A percentile compares a stretch with the other conserved stretches of the same genome.
phyloP scores from a whole-genome alignment of 805 yeast species.

The Candida peoriensis region DNA sequence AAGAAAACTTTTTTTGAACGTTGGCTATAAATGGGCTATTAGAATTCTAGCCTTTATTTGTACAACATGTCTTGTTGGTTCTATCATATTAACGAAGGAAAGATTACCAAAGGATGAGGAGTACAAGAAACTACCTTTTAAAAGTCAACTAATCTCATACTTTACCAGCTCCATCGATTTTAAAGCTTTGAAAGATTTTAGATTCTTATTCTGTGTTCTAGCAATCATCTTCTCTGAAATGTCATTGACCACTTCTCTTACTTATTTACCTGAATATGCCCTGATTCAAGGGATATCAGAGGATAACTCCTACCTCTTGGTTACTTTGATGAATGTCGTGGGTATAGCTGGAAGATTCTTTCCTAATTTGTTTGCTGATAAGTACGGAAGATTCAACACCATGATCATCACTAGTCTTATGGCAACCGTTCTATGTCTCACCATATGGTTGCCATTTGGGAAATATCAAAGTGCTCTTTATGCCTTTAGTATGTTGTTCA shows the following conservation, averaged over 20 bases:
- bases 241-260: slow-evolving; percentile 39
- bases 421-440: slow-evolving; percentile 30
- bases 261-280: slow-evolving; percentile 47
- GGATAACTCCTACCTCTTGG: slow-evolving; percentile 32
- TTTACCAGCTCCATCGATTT: slow-evolving; percentile 28
- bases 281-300: slow-evolving; percentile 17
- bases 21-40: slow-evolving; percentile 59
- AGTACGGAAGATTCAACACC: slow-evolving; percentile 42
- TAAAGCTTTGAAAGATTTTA: slow-evolving; percentile 37
- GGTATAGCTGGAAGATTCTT: slow-evolving; percentile 30
- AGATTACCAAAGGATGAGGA: slow-evolving; percentile 33
- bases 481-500: slow-evolving; percentile 42
- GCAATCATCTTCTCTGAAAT: slow-evolving; percentile 43
- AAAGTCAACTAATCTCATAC: slow-evolving; percentile 20
- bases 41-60: slow-evolving; percentile 47
- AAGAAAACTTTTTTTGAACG: slow-evolving; percentile 40
- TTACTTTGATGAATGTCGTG: slow-evolving; percentile 34
- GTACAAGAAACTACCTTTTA: slow-evolving; percentile 20
- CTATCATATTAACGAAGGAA: slow-evolving; percentile 36
- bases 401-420: slow-evolving; percentile 30
- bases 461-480: slow-evolving; percentile 22
- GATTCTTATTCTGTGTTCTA: slow-evolving; percentile 36
- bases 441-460: slow-evolving; percentile 35
- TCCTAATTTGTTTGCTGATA: slow-evolving; percentile 31
- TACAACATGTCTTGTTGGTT: slow-evolving; percentile 30